Base-by-base conservation (phyloP, 2,329 filamentous ascomycete genomes). In the Onygena corvina region DNA sequence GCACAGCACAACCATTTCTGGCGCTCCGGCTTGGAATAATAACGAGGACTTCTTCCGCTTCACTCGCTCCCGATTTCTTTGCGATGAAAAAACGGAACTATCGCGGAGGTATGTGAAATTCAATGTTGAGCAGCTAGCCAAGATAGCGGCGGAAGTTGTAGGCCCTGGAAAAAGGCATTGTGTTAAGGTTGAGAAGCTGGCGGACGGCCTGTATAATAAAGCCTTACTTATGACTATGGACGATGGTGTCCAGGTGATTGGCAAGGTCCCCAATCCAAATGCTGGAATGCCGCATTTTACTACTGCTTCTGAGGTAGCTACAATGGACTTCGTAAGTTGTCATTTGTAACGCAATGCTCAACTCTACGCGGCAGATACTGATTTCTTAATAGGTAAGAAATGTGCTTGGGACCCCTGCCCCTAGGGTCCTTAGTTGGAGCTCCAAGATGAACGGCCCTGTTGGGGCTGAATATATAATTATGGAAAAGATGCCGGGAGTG, bases 11-110 rank as follows among this genome's bases (percentile, higher is more conserved):
- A 2, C 21, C 29, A 30, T 9, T 14, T 9, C n/a, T 12, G 5
- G 14, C 14, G 3, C 14, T 14, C 40, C 3, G 2, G 2, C 40
- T n/a, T 50, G 48, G 33, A 50, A 50, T 45, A 12, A 46, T 12
- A 46, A 50, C 11, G 48, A 50, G 27, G 33, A 57, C 27, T 60
- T 61, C 34, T 62, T 60, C 47, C 56, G 57, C 51, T 61, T 57
- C 48, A 63, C 61, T 2, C 56, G 60, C 40, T 56, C 59, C 18
- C 56, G 57, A 25, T 62, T 61, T 48, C 34, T 62, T 27, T 36
- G 56, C 3, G 51, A 62, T 25, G 59, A 63, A 35, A 46, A 33
- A 7, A 47, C 57, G 35, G 58, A 59, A 36, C 52, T 59, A 44
- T 46, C 36, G 51, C 56, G 11, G 4, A 45, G 50, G 23, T 27